Evolutionary conservation across 2,329 filamentous ascomycete species (phyloP).

Genomic region (Trichoderma simmonsii): DNA sequence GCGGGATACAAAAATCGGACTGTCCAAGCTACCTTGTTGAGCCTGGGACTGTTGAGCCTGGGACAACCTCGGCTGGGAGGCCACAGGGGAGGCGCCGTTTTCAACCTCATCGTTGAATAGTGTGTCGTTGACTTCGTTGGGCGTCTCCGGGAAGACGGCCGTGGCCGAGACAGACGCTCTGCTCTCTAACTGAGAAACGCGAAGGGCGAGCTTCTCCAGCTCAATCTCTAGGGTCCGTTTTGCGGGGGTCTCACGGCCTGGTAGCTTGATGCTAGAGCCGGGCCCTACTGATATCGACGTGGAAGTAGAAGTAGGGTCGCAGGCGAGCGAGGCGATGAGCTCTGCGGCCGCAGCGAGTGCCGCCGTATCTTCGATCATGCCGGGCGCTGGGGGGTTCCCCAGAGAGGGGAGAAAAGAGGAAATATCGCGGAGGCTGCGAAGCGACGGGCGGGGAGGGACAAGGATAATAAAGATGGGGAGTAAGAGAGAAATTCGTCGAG

Average conservation of each 20-base stretch:
- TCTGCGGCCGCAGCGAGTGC: constrained; percentile 53
- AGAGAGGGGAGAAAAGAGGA: constrained; percentile 11
- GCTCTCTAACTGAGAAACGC: constrained; percentile 80
- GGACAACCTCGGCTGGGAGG: constrained; percentile 45
- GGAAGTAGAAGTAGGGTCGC: constrained; percentile 36
- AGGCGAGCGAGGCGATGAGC: constrained; percentile 52
- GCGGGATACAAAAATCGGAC: constrained; percentile 37
- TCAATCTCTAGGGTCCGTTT: constrained; percentile 81
- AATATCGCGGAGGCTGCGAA: constrained; percentile 12
- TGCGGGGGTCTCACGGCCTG: constrained; percentile 69
- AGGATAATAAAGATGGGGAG: neutral
- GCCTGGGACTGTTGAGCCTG: constrained; percentile 40
- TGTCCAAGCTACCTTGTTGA: constrained; percentile 39
- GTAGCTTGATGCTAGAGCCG: constrained; percentile 61
- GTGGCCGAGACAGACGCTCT: constrained; percentile 62
- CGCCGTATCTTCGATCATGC: constrained; percentile 52
- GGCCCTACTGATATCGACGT: constrained; percentile 40
- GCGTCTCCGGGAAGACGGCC: constrained; percentile 71
- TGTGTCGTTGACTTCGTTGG: constrained; percentile 69
- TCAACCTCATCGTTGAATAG: constrained; percentile 58
- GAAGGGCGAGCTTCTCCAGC: constrained; percentile 70
- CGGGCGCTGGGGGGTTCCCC: constrained; percentile 18
- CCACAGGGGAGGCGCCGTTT: constrained; percentile 38
- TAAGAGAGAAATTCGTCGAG: neutral
- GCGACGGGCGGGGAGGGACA: neutral